Base-by-base conservation (phyloP, 441 rosid species). In the Gossypium davidsonii region DNA sequence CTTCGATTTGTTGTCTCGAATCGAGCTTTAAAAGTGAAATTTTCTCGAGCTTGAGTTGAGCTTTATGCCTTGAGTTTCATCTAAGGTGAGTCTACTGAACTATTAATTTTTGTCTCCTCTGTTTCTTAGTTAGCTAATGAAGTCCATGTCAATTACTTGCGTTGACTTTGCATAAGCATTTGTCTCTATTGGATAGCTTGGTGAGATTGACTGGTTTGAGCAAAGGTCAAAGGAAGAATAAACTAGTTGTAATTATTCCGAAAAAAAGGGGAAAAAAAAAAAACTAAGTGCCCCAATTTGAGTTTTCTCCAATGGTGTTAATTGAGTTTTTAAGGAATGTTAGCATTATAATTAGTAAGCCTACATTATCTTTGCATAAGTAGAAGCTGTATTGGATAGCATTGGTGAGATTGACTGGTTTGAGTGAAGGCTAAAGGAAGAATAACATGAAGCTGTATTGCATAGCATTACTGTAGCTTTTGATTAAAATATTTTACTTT, bases 61-160 rank as follows among this genome's bases (percentile, higher is more conserved):
- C 15, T 46, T 46, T 14, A 46, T 17, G 58, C 58, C 56, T 17
- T 53, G 58, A 17, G 17, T 52, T 17, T 52, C 20, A 18, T 52
- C 17, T 52, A n/a, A 31, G 92, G 99, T 95, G 82, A 83, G 93
- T 81, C 49, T 20, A 56, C 28, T 56, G 11, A 57, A 55, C 48
- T 72, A 46, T 61, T 21, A 52, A 31, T 31, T 17, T 17, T 52
- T 17, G 10, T 17, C 57, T 49, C 53, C 53, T 17, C 23, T 52
- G 57, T 52, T 52, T 52, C 57, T 1, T 14, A 6, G 28, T 11
- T 56, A 56, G 14, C 61, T 21, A 56, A 9, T 17, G 21, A 17
- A 17, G 57, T 52, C 57, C 57, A 26, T 68, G 26, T 9, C 1
- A 17, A 28, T 28, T 68, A 28, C 25, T 3, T 59, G 12, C 62